These are phyloP conservation scores for Zarea fungicola DNA, from an alignment of 2,329 filamentous ascomycete genomes.

Conservation along the genomic window DNA sequence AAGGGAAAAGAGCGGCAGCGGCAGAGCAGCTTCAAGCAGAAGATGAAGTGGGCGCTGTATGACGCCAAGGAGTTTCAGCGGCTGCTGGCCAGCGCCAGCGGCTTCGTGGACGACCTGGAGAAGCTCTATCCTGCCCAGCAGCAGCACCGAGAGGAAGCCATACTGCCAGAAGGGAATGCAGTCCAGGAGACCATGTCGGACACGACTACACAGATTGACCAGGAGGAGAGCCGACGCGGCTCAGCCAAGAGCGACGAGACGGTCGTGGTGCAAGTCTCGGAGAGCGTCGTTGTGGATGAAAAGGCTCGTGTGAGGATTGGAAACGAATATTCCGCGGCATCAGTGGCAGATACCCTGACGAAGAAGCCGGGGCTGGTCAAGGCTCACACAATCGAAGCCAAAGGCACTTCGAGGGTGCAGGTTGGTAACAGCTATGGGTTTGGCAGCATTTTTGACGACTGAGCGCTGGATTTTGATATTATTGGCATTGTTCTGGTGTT, in stretches of 20 bases:
- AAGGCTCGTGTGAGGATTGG: background rate
- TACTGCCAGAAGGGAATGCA: constrained; percentile 20
- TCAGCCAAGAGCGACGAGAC: constrained; percentile 6
- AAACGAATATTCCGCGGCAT: background rate
- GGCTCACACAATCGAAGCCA: constrained; percentile 1
- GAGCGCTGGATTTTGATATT: background rate
- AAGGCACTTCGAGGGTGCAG: constrained; percentile 6
- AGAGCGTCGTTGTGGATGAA: background rate
- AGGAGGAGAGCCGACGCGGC: background rate
- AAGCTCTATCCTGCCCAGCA: constrained; percentile 19
- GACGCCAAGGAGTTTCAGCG: constrained; percentile 19
- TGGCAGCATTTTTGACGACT: constrained; percentile 6
- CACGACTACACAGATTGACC: background rate
- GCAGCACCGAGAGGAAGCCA: constrained; percentile 12
- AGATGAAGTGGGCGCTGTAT: constrained; percentile 21
- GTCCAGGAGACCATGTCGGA: constrained; percentile 17
- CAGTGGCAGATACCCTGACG: background rate
- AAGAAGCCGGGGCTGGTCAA: background rate
- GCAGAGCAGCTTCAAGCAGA: constrained; percentile 17
- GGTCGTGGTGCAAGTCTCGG: background rate
- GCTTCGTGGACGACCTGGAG: constrained; percentile 23
- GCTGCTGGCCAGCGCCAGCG: constrained; percentile 19
- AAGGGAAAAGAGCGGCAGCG: constrained; percentile 15
- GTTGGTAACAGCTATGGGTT: constrained; percentile 9
- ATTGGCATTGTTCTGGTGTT: background rate